Conservation (phyloP, 192 early-diverging fungal genomes). For the Chytriomyces hyalinus region DNA sequence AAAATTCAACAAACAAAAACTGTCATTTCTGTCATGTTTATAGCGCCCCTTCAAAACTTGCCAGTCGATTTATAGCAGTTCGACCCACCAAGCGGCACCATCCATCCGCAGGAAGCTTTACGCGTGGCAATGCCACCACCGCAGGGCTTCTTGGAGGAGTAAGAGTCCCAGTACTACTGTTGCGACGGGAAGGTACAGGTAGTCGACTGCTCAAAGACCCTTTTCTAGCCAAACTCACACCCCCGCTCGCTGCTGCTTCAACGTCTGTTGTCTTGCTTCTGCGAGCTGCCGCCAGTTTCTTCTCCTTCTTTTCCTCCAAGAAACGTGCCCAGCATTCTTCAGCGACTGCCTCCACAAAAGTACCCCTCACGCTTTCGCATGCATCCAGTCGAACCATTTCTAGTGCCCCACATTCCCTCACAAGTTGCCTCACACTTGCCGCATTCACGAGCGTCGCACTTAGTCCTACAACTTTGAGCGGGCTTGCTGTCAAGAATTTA, state of each 20-base stretch:
- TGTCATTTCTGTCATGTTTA: not conserved
- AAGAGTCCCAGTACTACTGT: not conserved
- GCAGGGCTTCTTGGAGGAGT: not conserved
- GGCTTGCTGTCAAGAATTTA: conserved; percentile 25
- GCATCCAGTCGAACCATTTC: conserved; percentile 31
- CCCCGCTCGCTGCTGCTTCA: not conserved
- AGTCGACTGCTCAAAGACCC: conserved; percentile 15
- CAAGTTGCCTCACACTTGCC: conserved; percentile 8
- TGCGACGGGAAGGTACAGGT: conserved; percentile 12
- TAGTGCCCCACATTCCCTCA: conserved; percentile 32
- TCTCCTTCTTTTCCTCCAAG: not conserved
- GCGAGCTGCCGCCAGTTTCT: too few relatives aligned
- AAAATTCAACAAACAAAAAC: not conserved
- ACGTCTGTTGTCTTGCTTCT: not conserved
- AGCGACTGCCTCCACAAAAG: conserved; percentile 31
- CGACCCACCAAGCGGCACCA: conserved; percentile 26
- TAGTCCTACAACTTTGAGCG: not conserved
- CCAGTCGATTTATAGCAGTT: conserved; percentile 16
- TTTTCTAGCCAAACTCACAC: conserved; percentile 3
- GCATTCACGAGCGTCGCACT: conserved; percentile 7
- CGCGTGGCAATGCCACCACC: not conserved
- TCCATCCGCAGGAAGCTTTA: not conserved
- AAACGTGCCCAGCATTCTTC: conserved; percentile 26
- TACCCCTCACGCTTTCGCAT: conserved; percentile 21
- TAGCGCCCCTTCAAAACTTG: conserved; percentile 17